These are phyloP conservation scores for Populus ilicifolia DNA, from an alignment of 345 rosid genomes.

Conservation along the genomic window DNA sequence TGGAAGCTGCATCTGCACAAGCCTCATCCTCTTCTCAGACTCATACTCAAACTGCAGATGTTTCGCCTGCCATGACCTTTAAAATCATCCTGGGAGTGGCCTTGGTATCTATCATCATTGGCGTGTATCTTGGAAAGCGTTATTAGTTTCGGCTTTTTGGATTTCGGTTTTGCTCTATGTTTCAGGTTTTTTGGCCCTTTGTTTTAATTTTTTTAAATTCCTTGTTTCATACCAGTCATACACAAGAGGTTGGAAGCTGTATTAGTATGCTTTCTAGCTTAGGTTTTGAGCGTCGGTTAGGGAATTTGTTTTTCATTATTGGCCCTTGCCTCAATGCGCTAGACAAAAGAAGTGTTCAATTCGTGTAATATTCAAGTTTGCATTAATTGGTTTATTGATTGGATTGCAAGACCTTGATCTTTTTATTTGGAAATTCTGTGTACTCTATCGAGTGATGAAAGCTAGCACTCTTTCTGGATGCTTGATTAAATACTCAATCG, in stretches of 20 bases:
- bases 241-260: slow-evolving; percentile 3
- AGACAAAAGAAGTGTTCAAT: not conserved
- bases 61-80: slow-evolving; percentile 40
- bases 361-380: slow-evolving; percentile 8
- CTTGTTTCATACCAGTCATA: not conserved
- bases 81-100: slow-evolving; percentile 65
- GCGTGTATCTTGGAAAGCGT: slow-evolving; percentile 70
- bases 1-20: slow-evolving; percentile 41
- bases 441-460: not conserved
- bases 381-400: not conserved
- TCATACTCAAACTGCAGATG: slow-evolving; percentile 27
- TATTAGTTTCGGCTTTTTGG: slow-evolving; percentile 40
- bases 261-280: not conserved
- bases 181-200: not conserved
- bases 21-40: slow-evolving; percentile 36
- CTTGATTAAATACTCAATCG: not conserved
- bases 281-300: slow-evolving; percentile 7
- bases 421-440: not conserved
- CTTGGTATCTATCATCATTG: slow-evolving; percentile 64
- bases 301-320: slow-evolving; percentile 6
- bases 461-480: not conserved
- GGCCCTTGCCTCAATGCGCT: slow-evolving; percentile 7
- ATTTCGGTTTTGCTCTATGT: not conserved
- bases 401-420: not conserved
- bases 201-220: not conserved